Percentiles rank a stretch among this genome's conserved stretches.
Conservation (phyloP, 495 filamentous ascomycete genomes). For the Trichoderma gamsii region DNA sequence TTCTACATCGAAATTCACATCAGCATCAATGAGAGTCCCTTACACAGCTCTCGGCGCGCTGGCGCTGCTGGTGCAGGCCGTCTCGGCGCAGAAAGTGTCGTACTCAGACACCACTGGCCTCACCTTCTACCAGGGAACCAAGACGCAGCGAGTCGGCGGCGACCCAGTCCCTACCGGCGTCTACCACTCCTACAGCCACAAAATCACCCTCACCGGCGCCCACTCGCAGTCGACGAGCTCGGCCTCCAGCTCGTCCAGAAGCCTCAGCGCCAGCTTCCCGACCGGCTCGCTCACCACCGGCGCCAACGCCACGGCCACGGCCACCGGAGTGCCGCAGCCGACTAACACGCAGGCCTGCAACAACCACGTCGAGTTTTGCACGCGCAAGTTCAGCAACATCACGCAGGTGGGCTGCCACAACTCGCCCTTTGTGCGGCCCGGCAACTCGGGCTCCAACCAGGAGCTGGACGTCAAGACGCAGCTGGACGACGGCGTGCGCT, state of each 20-base stretch:
- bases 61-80: constrained; percentile 11
- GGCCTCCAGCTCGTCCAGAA: constrained; percentile 19
- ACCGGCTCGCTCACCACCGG: constrained; percentile 34
- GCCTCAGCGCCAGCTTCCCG: constrained; percentile 28
- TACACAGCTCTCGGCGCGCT: constrained; percentile 5
- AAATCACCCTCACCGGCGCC: constrained; percentile 30
- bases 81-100: constrained; percentile 8
- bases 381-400: constrained; percentile 78
- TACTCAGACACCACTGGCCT: constrained; percentile 25
- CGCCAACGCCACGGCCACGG: constrained; percentile 27
- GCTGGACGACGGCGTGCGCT: constrained; percentile 81
- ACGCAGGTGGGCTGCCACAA: constrained; percentile 83
- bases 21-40: neutral
- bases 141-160: constrained; percentile 22
- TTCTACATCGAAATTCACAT: neutral
- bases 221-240: neutral
- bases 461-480: constrained; percentile 60
- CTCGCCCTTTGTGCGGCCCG: constrained; percentile 67
- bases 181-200: constrained; percentile 34
- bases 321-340: constrained; percentile 38
- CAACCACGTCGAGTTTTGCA: constrained; percentile 76
- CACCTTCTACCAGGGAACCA: constrained; percentile 35
- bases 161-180: constrained; percentile 28
- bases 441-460: constrained; percentile 77
- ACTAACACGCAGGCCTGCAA: constrained; percentile 80